These are phyloP conservation scores for Microdochium bolleyi DNA, from an alignment of 2,329 filamentous ascomycete genomes.

Conservation along the genomic window DNA sequence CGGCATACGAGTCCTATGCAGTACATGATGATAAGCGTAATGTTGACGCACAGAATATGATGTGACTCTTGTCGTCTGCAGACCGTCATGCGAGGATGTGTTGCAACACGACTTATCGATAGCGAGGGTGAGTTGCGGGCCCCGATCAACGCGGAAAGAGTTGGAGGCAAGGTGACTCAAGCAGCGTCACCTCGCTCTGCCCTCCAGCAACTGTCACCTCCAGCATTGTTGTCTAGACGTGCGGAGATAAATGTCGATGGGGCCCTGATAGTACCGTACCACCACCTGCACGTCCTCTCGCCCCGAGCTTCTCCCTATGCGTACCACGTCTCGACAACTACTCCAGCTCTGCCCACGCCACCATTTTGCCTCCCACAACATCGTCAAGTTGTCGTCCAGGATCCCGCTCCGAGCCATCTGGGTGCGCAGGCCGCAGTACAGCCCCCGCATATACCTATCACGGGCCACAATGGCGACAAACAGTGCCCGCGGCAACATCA, in stretches of 20 bases:
- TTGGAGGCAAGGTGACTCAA: neutral
- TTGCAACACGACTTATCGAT: neutral
- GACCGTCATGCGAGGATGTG: too few species aligned
- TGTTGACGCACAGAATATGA: too few species aligned
- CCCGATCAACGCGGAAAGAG: too few species aligned
- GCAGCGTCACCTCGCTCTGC: neutral
- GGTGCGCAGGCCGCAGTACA: constrained; percentile 46
- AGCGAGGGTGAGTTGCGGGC: neutral
- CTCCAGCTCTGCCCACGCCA: constrained; percentile 1
- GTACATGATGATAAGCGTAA: too few species aligned
- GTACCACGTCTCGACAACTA: neutral
- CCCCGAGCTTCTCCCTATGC: neutral
- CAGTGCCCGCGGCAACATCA: constrained; percentile 38
- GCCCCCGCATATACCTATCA: constrained; percentile 26
- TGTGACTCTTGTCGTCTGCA: too few species aligned
- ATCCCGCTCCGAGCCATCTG: constrained; percentile 46
- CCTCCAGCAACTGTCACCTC: neutral
- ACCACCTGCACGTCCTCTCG: neutral
- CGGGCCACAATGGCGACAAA: constrained; percentile 52
- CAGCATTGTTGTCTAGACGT: neutral
- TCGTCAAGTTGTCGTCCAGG: constrained; percentile 35
- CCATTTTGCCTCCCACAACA: constrained; percentile 8
- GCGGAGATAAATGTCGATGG: neutral
- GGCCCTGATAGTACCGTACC: neutral
- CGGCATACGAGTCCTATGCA: too few species aligned